These are phyloP conservation scores for Auxenochlorella pyrenoidosa DNA, from an alignment of 139 green algal genomes.

Conservation along the genomic window DNA sequence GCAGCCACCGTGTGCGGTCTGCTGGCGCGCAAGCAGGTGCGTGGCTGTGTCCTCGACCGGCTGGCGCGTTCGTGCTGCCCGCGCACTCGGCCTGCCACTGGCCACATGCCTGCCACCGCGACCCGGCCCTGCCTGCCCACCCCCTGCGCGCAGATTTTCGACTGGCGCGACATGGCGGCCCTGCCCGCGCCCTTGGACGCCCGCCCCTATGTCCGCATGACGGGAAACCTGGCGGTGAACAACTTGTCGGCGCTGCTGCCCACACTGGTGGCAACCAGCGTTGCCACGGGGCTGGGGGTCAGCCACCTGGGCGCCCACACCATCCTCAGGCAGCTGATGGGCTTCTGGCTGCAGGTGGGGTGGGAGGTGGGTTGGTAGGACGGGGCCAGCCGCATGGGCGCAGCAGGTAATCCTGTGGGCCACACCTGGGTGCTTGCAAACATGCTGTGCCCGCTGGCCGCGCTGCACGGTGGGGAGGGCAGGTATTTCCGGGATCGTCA, in stretches of 20 bases:
- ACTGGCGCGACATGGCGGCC: constrained; percentile 20
- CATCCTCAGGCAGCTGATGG: constrained; percentile 46
- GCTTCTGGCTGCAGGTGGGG: constrained; percentile 45
- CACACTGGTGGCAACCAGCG: constrained; percentile 41
- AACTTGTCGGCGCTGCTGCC: constrained; percentile 45
- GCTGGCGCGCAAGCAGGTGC: constrained; percentile 44
- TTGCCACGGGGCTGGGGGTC: constrained; percentile 41
- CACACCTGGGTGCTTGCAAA: background rate
- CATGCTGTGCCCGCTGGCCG: background rate
- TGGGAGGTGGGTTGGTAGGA: background rate
- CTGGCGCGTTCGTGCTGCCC: no score
- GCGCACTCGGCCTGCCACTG: no score
- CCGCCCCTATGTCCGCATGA: constrained; percentile 37
- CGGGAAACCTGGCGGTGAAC: constrained; percentile 21
- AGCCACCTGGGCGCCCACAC: constrained; percentile 43
- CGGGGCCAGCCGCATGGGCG: no score
- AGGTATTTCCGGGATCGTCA: background rate
- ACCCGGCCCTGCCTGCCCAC: background rate
- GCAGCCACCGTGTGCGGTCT: constrained; percentile 46
- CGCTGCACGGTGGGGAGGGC: background rate
- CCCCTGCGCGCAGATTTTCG: constrained; percentile 10
- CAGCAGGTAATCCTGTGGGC: no score
- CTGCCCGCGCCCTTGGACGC: constrained; percentile 18
- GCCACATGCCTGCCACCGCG: no score
- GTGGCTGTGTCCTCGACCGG: background rate